Conservation (phyloP, 306 rosid genomes). For the Medicago lupulina region DNA sequence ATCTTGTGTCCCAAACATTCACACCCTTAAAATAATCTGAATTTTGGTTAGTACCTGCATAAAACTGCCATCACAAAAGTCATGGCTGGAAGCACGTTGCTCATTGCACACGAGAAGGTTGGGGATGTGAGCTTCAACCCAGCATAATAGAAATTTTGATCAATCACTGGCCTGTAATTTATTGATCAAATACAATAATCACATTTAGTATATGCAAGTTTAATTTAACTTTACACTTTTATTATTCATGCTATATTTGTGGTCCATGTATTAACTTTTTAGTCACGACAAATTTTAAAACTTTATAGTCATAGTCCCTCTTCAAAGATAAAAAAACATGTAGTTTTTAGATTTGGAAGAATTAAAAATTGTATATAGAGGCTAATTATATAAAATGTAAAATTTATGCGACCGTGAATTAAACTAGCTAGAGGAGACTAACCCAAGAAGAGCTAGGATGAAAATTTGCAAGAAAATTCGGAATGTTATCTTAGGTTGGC, state of each 20-base stretch:
- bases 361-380: too few relatives aligned
- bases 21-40: neutral
- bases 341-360: too few relatives aligned
- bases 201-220: conserved; percentile 18
- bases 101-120: conserved; percentile 92
- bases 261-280: neutral
- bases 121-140: conserved; percentile 89
- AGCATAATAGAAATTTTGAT: conserved; percentile 92
- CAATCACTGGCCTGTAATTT: conserved; percentile 79
- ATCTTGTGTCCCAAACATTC: neutral
- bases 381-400: too few relatives aligned
- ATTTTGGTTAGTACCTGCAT: conserved; percentile 61
- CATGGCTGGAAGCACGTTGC: conserved; percentile 99
- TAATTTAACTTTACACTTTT: neutral
- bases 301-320: neutral
- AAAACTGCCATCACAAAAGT: conserved; percentile 87
- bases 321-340: neutral
- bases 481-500: conserved; percentile 82
- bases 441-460: conserved; percentile 85
- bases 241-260: neutral
- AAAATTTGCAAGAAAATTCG: conserved; percentile 75
- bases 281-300: neutral
- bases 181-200: conserved; percentile 24
- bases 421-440: conserved; percentile 23
- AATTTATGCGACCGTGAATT: too few relatives aligned